Conservation (phyloP, 2,329 filamentous ascomycete species). For the Thelonectria blattea region DNA sequence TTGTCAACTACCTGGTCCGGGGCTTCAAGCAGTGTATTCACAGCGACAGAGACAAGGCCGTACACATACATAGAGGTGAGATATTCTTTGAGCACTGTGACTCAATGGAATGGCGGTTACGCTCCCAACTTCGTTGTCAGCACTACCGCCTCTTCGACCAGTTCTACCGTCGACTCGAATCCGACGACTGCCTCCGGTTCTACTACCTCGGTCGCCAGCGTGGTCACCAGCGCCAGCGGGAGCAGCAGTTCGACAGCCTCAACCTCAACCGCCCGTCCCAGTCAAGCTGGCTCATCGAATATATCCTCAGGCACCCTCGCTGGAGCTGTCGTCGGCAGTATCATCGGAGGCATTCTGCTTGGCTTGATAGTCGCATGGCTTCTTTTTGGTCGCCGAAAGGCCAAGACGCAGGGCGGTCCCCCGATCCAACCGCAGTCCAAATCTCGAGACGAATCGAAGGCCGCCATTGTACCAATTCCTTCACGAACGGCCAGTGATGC, state of each 20-base stretch:
- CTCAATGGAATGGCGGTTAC: neutral
- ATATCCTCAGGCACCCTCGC: slow-evolving; percentile 31
- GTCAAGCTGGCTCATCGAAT: neutral
- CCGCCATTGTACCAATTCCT: slow-evolving; percentile 3
- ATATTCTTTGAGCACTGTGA: neutral
- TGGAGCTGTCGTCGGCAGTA: slow-evolving; percentile 41
- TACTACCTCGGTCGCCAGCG: neutral
- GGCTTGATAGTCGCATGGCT: slow-evolving; percentile 37
- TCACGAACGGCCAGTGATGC: slow-evolving; percentile 23
- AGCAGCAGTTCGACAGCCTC: neutral
- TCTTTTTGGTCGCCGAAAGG: slow-evolving; percentile 29
- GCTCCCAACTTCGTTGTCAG: neutral
- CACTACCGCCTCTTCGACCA: neutral
- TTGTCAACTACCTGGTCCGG: no score
- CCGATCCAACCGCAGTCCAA: neutral
- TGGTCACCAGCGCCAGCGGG: neutral
- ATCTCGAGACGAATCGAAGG: neutral
- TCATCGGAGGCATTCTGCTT: slow-evolving; percentile 37
- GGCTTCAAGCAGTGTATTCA: no score
- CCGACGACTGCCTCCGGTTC: neutral
- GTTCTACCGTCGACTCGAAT: neutral
- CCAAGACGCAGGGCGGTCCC: neutral
- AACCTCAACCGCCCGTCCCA: neutral
- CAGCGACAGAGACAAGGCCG: no score
- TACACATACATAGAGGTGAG: neutral